These are phyloP conservation scores for Smallanthus sonchifolius DNA, from an alignment of 129 eudicot species.

Conservation along the genomic window DNA sequence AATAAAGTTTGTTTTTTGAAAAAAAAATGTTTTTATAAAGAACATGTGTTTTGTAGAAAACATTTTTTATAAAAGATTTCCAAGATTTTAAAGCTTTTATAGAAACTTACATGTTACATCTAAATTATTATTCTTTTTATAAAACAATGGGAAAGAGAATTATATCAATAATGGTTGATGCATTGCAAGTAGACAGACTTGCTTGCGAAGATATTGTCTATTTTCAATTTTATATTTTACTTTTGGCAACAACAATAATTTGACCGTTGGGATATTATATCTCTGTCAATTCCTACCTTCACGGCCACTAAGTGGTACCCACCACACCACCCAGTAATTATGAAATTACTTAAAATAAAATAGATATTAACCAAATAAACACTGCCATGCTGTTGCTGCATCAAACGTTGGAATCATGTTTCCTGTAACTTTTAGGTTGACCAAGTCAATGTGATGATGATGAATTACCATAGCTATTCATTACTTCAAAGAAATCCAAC, in stretches of 20 bases:
- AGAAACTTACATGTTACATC: no score
- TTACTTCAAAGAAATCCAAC: no score
- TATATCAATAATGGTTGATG: no score
- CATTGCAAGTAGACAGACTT: constrained; percentile 8
- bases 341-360: no score
- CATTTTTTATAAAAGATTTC: no score
- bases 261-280: constrained; percentile 25
- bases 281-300: constrained; percentile 30
- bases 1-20: no score
- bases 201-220: constrained; percentile 15
- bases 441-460: constrained; percentile 15
- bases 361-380: background rate
- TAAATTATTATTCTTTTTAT: no score
- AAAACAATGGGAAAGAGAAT: no score
- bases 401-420: constrained; percentile 20
- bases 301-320: constrained; percentile 25
- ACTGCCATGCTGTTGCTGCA: constrained; percentile 1
- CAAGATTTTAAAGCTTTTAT: no score
- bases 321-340: background rate
- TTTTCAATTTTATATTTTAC: constrained; percentile 9
- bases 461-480: background rate
- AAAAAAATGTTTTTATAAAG: no score
- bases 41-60: no score
- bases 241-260: constrained; percentile 32
- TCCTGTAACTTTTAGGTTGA: constrained; percentile 18